A percentile compares a stretch with the other conserved stretches of the same genome.
Evolutionary conservation across 305 asterid genomes (phyloP).

Genomic region (Fraxinus greggii): DNA sequence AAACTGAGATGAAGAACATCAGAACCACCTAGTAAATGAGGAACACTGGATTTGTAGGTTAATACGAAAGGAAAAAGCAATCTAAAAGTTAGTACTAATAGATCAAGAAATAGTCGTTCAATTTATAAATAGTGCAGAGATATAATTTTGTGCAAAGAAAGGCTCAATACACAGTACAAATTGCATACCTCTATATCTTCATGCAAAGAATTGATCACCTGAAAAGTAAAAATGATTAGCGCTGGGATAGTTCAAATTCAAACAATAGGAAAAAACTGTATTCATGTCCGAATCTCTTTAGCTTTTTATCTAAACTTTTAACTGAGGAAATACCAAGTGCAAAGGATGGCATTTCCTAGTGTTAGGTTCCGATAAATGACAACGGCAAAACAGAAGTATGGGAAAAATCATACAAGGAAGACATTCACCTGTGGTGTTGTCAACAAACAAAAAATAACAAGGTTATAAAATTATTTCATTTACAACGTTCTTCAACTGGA

Average conservation of each 20-base stretch:
- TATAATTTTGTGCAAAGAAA: not conserved
- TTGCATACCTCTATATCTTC: constrained; percentile 51
- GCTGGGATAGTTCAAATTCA: constrained; percentile 9
- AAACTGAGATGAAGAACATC: not conserved
- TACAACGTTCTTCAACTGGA: not conserved
- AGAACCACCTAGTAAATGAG: not conserved
- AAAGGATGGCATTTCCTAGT: not conserved
- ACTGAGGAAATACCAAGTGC: not conserved
- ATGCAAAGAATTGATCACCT: constrained; percentile 65
- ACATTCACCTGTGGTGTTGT: not conserved
- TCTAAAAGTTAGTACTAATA: not conserved
- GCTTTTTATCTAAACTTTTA: not conserved
- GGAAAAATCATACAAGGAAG: not conserved
- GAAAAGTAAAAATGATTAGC: constrained; percentile 20
- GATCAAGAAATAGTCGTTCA: not conserved
- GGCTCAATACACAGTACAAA: constrained; percentile 5
- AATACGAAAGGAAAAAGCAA: not conserved
- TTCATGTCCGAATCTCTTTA: not conserved
- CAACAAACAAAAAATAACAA: not conserved
- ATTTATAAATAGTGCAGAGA: not conserved
- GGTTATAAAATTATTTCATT: not conserved
- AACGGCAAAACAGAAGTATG: not conserved
- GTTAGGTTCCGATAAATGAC: not conserved
- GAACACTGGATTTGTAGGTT: not conserved
- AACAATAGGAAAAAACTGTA: constrained; percentile 7